phyloP scores from a whole-genome alignment of 2,329 filamentous ascomycete genomes.

The Beauveria australis region DNA sequence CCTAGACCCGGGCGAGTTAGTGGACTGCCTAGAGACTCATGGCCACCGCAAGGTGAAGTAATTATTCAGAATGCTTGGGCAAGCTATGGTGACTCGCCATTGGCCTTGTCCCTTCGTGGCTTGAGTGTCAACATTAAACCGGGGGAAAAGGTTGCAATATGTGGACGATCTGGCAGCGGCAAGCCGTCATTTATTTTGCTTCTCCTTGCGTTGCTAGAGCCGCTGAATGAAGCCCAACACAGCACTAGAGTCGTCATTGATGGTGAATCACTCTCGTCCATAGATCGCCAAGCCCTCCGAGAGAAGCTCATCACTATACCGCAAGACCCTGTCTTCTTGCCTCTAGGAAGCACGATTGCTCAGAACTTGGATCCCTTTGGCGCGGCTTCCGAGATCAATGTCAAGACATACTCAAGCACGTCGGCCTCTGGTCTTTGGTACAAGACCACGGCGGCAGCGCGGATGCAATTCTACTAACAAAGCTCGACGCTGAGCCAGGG shows the following conservation, averaged over 20 bases:
- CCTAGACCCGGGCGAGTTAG: neutral
- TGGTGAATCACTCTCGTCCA: constrained; percentile 22
- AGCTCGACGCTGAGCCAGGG: constrained; percentile 42
- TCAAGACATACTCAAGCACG: constrained; percentile 19
- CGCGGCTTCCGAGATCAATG: constrained; percentile 20
- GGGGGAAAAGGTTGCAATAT: constrained; percentile 17
- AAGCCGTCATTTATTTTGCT: constrained; percentile 28
- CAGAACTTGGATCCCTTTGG: constrained; percentile 29
- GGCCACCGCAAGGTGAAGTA: constrained; percentile 15
- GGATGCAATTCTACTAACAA: constrained; percentile 27
- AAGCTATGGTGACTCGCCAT: neutral
- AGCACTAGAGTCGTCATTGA: constrained; percentile 25
- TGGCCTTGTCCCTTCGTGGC: neutral
- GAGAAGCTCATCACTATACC: constrained; percentile 36
- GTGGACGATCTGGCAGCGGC: constrained; percentile 22
- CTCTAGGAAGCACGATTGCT: constrained; percentile 27
- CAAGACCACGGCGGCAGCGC: constrained; percentile 19
- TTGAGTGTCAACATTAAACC: neutral
- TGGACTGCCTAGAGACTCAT: constrained; percentile 8
- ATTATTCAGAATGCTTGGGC: constrained; percentile 15
- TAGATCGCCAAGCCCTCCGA: constrained; percentile 31
- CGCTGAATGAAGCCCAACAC: constrained; percentile 10
- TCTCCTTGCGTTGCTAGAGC: constrained; percentile 27
- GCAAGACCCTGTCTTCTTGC: constrained; percentile 39
- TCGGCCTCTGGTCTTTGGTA: constrained; percentile 22